These are phyloP conservation scores for Cyberlindnera xishuangbannaensis DNA, from an alignment of 805 yeast species.

Conservation along the genomic window DNA sequence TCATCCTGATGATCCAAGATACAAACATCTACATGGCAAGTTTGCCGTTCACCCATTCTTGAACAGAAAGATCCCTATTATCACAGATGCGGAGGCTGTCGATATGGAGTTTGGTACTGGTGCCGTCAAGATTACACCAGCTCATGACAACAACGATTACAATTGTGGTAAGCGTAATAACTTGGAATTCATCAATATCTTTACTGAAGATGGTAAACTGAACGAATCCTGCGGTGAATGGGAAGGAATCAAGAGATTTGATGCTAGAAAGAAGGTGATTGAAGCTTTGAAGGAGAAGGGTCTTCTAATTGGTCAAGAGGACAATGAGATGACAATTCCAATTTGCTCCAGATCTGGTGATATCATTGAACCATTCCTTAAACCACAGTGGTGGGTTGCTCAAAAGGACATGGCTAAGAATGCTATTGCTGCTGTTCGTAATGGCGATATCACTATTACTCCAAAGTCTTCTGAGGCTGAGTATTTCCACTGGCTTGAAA, in stretches of 20 bases:
- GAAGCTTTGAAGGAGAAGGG: conserved; percentile 71
- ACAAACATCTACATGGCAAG: conserved; percentile 92
- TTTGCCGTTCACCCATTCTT: conserved; percentile 86
- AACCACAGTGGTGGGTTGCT: conserved; percentile 99
- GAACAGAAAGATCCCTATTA: conserved; percentile 78
- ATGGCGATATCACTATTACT: conserved; percentile 72
- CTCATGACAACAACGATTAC: conserved; percentile 97
- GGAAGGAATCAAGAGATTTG: conserved; percentile 88
- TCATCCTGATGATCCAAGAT: conserved; percentile 91
- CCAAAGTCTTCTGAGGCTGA: conserved; percentile 92
- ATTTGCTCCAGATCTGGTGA: conserved; percentile 95
- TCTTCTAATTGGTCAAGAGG: conserved; percentile 76
- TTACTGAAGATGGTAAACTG: conserved; percentile 87
- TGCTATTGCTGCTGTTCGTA: conserved; percentile 79
- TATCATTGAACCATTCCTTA: conserved; percentile 90
- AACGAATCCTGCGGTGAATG: conserved; percentile 94
- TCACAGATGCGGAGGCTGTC: conserved; percentile 88
- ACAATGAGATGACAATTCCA: conserved; percentile 95
- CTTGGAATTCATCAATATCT: conserved; percentile 81
- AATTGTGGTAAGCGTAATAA: conserved; percentile 91
- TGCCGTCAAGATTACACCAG: conserved; percentile 98
- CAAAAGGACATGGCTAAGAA: conserved; percentile 84
- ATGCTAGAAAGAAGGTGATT: conserved; percentile 83
- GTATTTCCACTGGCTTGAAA: conserved; percentile 91
- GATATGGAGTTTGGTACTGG: conserved; percentile 99